A percentile compares a stretch with the other conserved stretches of the same genome.
Conservation (phyloP, 1,139 yeast genomes). For the Protomyces inouyei region DNA sequence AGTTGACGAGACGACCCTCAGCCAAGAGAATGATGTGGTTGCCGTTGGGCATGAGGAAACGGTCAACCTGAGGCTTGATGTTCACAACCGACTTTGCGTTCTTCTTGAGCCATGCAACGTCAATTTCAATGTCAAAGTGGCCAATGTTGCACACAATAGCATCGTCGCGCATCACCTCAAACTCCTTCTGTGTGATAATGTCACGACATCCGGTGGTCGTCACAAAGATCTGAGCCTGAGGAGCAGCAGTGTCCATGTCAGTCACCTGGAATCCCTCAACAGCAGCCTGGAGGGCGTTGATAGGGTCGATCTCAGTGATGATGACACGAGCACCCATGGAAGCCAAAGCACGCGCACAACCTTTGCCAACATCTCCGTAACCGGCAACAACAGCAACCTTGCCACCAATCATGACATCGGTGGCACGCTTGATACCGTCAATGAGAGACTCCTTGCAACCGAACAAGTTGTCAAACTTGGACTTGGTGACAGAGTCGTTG, state of each 20-base stretch:
- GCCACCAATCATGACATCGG: slow-evolving; percentile 99
- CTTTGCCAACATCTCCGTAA: slow-evolving; percentile 99
- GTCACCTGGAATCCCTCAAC: slow-evolving; percentile 98
- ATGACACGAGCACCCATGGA: slow-evolving; percentile 99
- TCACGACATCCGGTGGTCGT: slow-evolving; percentile 99
- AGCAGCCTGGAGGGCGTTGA: slow-evolving; percentile 99
- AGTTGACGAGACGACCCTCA: slow-evolving; percentile 99
- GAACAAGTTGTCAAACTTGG: slow-evolving; percentile 98
- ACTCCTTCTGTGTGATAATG: slow-evolving; percentile 86
- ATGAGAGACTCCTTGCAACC: slow-evolving; percentile 99
- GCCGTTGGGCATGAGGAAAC: slow-evolving; percentile 85
- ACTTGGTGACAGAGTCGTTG: slow-evolving; percentile 98
- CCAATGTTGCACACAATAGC: slow-evolving; percentile 99
- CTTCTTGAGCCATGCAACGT: slow-evolving; percentile 95
- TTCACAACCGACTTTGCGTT: slow-evolving; percentile 86
- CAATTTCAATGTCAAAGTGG: slow-evolving; percentile 98
- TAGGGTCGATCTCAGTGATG: slow-evolving; percentile 97
- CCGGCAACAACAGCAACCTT: slow-evolving; percentile 99
- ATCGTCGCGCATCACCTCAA: slow-evolving; percentile 93
- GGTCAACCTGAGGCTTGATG: slow-evolving; percentile 99
- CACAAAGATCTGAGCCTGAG: slow-evolving; percentile 93
- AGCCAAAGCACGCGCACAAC: slow-evolving; percentile 98
- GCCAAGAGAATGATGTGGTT: slow-evolving; percentile 95
- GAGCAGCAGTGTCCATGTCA: slow-evolving; percentile 92
- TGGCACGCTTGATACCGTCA: slow-evolving; percentile 99